Evolutionary conservation across 2,329 filamentous ascomycete genomes (phyloP).

Genomic region (Bipolaris bicolor): DNA sequence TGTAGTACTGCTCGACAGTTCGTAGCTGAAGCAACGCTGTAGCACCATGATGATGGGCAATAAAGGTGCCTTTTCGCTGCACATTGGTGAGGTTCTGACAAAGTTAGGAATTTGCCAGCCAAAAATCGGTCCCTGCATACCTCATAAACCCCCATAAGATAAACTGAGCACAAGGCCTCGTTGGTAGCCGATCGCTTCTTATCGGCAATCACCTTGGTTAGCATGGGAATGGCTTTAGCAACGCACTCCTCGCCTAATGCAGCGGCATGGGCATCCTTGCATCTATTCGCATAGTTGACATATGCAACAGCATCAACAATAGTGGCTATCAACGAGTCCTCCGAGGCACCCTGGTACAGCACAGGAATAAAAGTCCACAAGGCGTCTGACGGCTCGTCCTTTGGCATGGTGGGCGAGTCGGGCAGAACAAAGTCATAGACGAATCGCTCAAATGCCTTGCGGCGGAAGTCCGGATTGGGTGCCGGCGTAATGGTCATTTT

Average conservation of each 20-base stretch:
- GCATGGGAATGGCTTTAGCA: conserved; percentile 28
- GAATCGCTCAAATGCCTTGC: conserved; percentile 39
- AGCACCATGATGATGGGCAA: conserved; percentile 38
- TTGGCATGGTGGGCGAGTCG: conserved; percentile 23
- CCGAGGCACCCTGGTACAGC: conserved; percentile 28
- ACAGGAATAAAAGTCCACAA: conserved; percentile 37
- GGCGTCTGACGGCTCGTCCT: conserved; percentile 29
- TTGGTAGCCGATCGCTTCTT: conserved; percentile 29
- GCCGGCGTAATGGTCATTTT: conserved; percentile 21
- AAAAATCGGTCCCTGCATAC: conserved; percentile 14
- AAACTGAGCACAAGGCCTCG: conserved; percentile 33
- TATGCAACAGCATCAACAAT: conserved; percentile 37
- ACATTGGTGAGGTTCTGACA: conserved; percentile 32
- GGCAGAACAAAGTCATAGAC: conserved; percentile 41
- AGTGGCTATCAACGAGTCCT: conserved; percentile 32
- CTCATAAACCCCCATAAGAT: conserved; percentile 41
- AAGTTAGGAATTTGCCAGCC: neutral
- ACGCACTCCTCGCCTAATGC: conserved; percentile 31
- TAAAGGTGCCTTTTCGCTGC: conserved; percentile 27
- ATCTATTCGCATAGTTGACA: conserved; percentile 37
- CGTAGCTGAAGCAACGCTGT: conserved; percentile 38
- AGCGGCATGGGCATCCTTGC: conserved; percentile 31
- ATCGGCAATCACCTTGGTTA: conserved; percentile 34
- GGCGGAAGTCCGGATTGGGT: conserved; percentile 28
- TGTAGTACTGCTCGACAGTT: conserved; percentile 31